Conservation (phyloP, 140 eudicot genomes). For the Anethum foeniculum region DNA sequence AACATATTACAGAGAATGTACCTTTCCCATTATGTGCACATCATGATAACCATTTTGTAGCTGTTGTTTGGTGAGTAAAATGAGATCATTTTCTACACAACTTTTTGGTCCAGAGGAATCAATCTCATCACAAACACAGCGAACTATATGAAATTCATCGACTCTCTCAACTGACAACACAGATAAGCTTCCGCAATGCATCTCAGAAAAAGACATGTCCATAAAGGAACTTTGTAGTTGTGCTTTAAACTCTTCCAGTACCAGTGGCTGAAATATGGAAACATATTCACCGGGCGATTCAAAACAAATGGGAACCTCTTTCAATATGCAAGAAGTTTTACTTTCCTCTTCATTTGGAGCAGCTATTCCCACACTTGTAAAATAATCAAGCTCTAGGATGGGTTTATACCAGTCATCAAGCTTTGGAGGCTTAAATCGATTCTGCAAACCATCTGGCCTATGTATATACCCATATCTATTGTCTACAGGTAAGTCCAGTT, state of each 20-base stretch:
- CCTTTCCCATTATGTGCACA: conserved; percentile 91
- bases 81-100: conserved; percentile 69
- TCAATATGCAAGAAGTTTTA: conserved; percentile 34
- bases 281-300: conserved; percentile 72
- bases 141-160: conserved; percentile 91
- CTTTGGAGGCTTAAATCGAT: conserved; percentile 63
- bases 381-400: conserved; percentile 75
- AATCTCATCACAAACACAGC: conserved; percentile 67
- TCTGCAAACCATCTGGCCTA: conserved; percentile 33
- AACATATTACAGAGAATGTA: conserved; percentile 8
- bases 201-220: conserved; percentile 62
- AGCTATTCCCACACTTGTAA: conserved; percentile 63
- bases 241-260: conserved; percentile 91
- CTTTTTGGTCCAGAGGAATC: conserved; percentile 42
- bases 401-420: conserved; percentile 89
- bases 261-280: conserved; percentile 80
- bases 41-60: conserved; percentile 42
- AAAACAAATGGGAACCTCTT: conserved; percentile 78
- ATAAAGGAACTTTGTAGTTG: conserved; percentile 62
- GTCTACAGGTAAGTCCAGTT: conserved; percentile 48
- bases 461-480: conserved; percentile 43
- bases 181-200: conserved; percentile 74
- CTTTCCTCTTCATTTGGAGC: conserved; percentile 33
- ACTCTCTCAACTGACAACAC: conserved; percentile 90
- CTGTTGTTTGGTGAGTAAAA: conserved; percentile 72